These are phyloP conservation scores for Ophiostoma ulmi DNA, from an alignment of 2,329 filamentous ascomycete species.

Conservation along the genomic window DNA sequence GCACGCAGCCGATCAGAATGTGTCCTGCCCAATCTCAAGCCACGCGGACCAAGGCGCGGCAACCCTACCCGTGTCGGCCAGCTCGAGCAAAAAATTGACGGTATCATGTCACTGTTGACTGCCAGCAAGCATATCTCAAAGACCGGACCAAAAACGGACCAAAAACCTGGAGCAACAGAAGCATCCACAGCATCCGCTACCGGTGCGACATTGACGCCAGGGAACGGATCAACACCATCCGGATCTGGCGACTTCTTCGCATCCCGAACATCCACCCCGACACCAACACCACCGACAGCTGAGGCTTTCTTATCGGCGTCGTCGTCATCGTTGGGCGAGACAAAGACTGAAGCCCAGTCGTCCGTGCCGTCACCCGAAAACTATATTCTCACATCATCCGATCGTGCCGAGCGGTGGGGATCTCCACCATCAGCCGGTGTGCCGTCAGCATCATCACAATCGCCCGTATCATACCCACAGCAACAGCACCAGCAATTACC, in stretches of 20 bases:
- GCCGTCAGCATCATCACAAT: background rate
- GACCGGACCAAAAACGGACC: background rate
- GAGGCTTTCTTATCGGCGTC: background rate
- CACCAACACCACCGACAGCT: background rate
- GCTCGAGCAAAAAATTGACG: constrained; percentile 39
- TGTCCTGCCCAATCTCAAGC: constrained; percentile 28
- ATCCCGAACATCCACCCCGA: constrained; percentile 1
- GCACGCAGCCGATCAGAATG: constrained; percentile 27
- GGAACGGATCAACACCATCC: background rate
- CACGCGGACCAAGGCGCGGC: constrained; percentile 27
- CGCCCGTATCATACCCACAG: background rate
- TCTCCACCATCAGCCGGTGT: constrained; percentile 9
- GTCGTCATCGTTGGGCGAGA: background rate
- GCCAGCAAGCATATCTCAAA: constrained; percentile 31
- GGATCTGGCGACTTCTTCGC: background rate
- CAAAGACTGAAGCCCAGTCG: background rate
- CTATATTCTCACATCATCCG: constrained; percentile 19
- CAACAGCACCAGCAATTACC: background rate
- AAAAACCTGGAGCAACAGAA: background rate
- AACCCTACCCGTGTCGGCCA: constrained; percentile 35
- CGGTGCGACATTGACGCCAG: background rate
- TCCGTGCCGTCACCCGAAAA: constrained; percentile 6
- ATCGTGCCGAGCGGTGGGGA: constrained; percentile 11
- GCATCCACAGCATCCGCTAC: background rate
- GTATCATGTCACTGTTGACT: constrained; percentile 38